phyloP scores from a whole-genome alignment of 257 asterid species.

The Thymus mandschuricus region DNA sequence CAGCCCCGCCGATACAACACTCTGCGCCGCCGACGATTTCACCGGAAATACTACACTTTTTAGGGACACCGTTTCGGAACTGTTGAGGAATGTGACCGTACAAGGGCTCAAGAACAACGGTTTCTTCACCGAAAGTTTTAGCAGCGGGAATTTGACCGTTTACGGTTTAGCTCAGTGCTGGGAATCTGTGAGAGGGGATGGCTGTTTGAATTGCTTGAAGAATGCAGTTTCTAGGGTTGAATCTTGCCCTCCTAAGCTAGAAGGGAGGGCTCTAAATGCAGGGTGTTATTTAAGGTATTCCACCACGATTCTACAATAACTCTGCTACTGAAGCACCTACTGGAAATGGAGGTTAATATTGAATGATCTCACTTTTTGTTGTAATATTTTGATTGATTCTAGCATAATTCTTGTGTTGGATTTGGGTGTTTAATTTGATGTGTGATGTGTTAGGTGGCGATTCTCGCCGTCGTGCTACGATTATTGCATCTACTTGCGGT shows the following conservation, averaged over 20 bases:
- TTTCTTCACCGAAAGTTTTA: conserved; percentile 48
- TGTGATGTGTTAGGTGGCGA: conserved; percentile 42
- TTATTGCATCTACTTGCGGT: conserved; percentile 50
- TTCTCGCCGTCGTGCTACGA: conserved; percentile 46
- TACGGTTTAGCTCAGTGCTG: conserved; percentile 83
- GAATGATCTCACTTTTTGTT: no score
- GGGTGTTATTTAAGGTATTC: conserved; percentile 80
- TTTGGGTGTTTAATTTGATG: background rate
- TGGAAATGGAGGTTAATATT: conserved; percentile 49
- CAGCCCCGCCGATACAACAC: conserved; percentile 42
- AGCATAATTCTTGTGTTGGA: background rate
- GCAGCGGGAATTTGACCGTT: conserved; percentile 55
- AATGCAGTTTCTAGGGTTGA: conserved; percentile 44
- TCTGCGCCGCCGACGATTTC: conserved; percentile 57
- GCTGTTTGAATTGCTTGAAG: conserved; percentile 54
- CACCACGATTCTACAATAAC: conserved; percentile 55
- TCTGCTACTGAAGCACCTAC: conserved; percentile 37
- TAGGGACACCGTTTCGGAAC: conserved; percentile 39
- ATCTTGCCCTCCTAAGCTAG: conserved; percentile 54
- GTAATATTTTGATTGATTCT: no score
- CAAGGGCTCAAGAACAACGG: conserved; percentile 58
- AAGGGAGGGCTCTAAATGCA: conserved; percentile 68
- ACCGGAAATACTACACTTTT: conserved; percentile 50
- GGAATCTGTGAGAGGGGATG: conserved; percentile 58
- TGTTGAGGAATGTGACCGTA: conserved; percentile 49